Evolutionary conservation across 2,329 filamentous ascomycete genomes (phyloP).

Genomic region (Trichophyton mentagrophytes): DNA sequence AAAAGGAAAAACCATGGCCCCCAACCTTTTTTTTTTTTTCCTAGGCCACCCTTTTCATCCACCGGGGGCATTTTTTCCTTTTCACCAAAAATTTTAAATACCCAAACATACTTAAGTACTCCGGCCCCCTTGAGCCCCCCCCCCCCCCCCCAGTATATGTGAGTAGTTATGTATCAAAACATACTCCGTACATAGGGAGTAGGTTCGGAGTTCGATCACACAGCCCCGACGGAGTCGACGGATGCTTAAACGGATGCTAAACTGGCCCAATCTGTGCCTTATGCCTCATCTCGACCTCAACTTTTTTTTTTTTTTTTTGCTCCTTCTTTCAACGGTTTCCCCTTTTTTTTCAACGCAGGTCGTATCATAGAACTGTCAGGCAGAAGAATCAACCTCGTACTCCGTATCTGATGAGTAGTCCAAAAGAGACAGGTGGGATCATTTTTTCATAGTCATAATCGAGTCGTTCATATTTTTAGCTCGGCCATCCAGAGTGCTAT

Average conservation of each 20-base stretch:
- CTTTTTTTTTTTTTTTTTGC: no score
- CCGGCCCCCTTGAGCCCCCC: no score
- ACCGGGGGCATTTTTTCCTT: not conserved
- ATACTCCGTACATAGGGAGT: no score
- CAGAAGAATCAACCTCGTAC: not conserved
- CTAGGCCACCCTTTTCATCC: not conserved
- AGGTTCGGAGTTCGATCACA: not conserved
- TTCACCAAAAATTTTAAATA: not conserved
- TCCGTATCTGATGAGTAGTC: not conserved
- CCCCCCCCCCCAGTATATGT: no score
- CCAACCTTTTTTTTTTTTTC: not conserved
- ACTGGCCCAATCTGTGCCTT: not conserved
- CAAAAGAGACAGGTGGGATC: not conserved
- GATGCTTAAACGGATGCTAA: not conserved
- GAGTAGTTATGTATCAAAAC: not conserved
- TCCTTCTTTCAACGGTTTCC: no score
- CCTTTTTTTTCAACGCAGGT: not conserved
- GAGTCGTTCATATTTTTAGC: not conserved
- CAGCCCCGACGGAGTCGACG: not conserved
- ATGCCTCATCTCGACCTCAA: not conserved
- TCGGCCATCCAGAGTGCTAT: not conserved
- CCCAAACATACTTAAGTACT: not conserved
- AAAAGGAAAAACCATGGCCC: not conserved
- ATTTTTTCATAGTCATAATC: not conserved
- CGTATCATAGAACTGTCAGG: not conserved